These are phyloP conservation scores for Saccharomycopsis hybrid DNA, from an alignment of 1,139 yeast genomes.

Conservation along the genomic window DNA sequence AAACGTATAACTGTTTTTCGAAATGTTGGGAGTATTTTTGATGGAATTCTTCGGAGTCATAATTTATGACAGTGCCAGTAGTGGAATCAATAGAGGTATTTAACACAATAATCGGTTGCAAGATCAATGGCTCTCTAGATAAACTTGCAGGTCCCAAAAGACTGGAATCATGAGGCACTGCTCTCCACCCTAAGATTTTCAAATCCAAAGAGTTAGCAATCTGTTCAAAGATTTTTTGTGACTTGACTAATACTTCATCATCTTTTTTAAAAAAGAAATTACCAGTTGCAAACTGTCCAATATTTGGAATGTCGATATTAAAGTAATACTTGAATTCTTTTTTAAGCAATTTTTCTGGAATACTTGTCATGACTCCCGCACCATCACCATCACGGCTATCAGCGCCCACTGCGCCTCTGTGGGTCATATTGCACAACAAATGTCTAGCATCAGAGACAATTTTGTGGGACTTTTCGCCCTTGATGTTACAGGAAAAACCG, in stretches of 20 bases:
- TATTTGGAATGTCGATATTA: constrained; percentile 56
- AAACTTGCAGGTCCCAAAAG: constrained; percentile 92
- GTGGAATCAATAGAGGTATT: constrained; percentile 27
- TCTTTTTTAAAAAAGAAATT: constrained; percentile 87
- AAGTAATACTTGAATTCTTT: constrained; percentile 73
- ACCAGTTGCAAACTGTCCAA: constrained; percentile 93
- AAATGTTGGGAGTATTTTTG: constrained; percentile 54
- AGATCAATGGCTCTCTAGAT: constrained; percentile 83
- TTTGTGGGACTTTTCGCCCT: constrained; percentile 83
- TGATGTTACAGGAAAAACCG: constrained; percentile 92
- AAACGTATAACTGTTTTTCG: constrained; percentile 76
- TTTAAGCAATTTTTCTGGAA: constrained; percentile 80
- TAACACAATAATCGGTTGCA: constrained; percentile 83
- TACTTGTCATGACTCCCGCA: constrained; percentile 91
- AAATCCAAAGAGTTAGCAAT: constrained; percentile 74
- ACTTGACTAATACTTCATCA: constrained; percentile 54
- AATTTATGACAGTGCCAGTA: constrained; percentile 2
- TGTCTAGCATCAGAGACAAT: constrained; percentile 86
- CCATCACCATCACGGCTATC: constrained; percentile 99
- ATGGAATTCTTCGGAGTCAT: constrained; percentile 44
- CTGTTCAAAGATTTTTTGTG: constrained; percentile 70
- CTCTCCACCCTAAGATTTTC: constrained; percentile 88
- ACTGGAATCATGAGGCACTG: constrained; percentile 91
- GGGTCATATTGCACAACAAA: constrained; percentile 94
- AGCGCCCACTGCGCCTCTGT: constrained; percentile 94